Base-by-base conservation (phyloP, 495 filamentous ascomycete genomes). In the Achaetomiella virescens region DNA sequence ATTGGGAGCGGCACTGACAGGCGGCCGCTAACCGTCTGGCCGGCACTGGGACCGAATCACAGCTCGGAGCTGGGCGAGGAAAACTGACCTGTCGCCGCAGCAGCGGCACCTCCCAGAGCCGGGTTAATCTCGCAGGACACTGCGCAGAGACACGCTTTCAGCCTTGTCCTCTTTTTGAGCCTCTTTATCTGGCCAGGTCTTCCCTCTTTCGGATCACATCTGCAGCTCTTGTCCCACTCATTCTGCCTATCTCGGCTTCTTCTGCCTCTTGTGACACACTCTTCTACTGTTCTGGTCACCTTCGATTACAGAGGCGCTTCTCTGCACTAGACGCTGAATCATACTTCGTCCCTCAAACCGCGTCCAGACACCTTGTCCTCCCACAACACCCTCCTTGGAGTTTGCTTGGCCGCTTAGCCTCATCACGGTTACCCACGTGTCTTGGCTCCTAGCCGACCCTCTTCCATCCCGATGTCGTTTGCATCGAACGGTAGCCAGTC, bases 401-500 rank as follows among this genome's bases (percentile, higher is more conserved):
- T 12, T 41, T 53, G 24, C 49, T 52, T 42, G 37, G 37, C 38
- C 35, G 29, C 18, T 35, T 36, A 6, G 38, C 25, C 38, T 10
- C n/a, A n/a, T n/a, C n/a, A 8, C 49, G 2, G 12, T 5, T 3
- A 35, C 35, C 44, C 22, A 38, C 25, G 21, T 29, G 24, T 7
- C 36, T 36, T 10, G 9, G 24, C n/a, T 9, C 17, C 37, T 24
- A n/a, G 20, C 18, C 18, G 6, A 24, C 12, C 25, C 3, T 2
- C 25, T 9, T 36, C 3, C 20, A 45, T 5, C 55, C 11, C 18
- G 9, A 64, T 63, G 57, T 61, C 61, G 20, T 61, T 48, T 36
- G 42, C 57, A 11, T 64, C 61, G 9, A 50, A 53, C 31, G 52
- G 52, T 45, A 66, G 65, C 53, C 59, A 65, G 44, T 43, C 55